Evolutionary conservation across 2,329 filamentous ascomycete species (phyloP).

Genomic region (Alternaria sp.): DNA sequence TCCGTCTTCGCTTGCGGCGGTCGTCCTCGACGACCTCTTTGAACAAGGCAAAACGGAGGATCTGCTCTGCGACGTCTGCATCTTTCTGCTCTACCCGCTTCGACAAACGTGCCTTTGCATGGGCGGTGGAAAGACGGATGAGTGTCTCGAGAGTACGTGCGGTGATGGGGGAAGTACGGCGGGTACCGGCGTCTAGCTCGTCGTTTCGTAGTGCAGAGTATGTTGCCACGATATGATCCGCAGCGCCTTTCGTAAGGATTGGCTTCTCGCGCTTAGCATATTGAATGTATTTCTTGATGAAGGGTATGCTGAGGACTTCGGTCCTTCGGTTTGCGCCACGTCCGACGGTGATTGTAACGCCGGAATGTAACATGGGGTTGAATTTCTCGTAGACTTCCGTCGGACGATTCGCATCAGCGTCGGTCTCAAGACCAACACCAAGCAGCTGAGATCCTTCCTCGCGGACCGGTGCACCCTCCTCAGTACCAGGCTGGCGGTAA

Average conservation of each 20-base stretch:
- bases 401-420: conserved; percentile 74
- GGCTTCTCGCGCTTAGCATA: conserved; percentile 95
- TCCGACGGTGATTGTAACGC: conserved; percentile 77
- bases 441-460: conserved; percentile 85
- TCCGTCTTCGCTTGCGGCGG: conserved; percentile 82
- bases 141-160: conserved; percentile 96
- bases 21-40: conserved; percentile 86
- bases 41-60: conserved; percentile 93
- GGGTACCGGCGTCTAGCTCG: conserved; percentile 91
- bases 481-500: conserved; percentile 88
- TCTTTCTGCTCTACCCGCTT: conserved; percentile 89
- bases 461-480: conserved; percentile 92
- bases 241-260: conserved; percentile 85
- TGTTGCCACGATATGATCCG: conserved; percentile 86
- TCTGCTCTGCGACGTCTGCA: conserved; percentile 83
- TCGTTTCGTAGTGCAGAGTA: conserved; percentile 95
- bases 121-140: conserved; percentile 96
- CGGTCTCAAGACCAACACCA: conserved; percentile 82
- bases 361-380: conserved; percentile 93
- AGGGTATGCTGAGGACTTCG: conserved; percentile 92
- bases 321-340: conserved; percentile 76
- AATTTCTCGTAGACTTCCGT: conserved; percentile 96
- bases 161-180: conserved; percentile 92
- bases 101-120: conserved; percentile 90
- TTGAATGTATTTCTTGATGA: conserved; percentile 99